phyloP scores from a whole-genome alignment of 345 rosid species.

The Psidium guajava region DNA sequence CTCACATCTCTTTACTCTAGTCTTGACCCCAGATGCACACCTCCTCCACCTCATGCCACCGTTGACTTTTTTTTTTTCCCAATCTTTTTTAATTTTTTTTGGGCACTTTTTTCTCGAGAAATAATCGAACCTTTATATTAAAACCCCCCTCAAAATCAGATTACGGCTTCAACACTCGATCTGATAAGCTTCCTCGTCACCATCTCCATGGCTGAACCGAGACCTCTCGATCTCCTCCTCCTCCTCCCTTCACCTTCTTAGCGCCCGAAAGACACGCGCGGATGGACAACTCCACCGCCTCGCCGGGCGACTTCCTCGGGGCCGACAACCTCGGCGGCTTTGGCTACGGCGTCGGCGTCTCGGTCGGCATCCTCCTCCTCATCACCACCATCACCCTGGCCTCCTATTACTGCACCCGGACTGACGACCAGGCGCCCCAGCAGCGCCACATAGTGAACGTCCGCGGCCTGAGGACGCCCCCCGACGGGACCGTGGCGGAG shows the following conservation, averaged over 20 bases:
- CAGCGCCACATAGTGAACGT: background rate
- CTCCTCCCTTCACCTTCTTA: background rate
- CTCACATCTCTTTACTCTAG: background rate
- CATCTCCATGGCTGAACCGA: background rate
- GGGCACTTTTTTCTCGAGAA: background rate
- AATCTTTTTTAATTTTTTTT: background rate
- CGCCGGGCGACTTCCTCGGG: background rate
- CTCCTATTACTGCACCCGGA: conserved; percentile 2
- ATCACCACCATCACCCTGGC: conserved; percentile 2
- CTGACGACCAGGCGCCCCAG: background rate
- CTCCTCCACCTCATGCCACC: background rate
- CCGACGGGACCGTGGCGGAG: background rate
- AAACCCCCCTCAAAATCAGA: background rate
- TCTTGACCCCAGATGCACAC: background rate
- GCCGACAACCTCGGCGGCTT: background rate
- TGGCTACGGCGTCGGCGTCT: background rate
- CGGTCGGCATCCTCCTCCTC: conserved; percentile 5
- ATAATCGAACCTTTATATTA: background rate
- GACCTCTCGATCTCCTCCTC: background rate
- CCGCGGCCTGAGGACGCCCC: background rate
- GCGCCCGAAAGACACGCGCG: background rate
- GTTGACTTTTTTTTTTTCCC: background rate
- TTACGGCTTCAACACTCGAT: background rate
- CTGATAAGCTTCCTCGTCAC: background rate
- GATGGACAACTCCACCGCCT: background rate